Percentiles rank a stretch among this genome's conserved stretches.
Evolutionary conservation across 23 red algal species (phyloP).

Genomic region (Chondrus crispus): DNA sequence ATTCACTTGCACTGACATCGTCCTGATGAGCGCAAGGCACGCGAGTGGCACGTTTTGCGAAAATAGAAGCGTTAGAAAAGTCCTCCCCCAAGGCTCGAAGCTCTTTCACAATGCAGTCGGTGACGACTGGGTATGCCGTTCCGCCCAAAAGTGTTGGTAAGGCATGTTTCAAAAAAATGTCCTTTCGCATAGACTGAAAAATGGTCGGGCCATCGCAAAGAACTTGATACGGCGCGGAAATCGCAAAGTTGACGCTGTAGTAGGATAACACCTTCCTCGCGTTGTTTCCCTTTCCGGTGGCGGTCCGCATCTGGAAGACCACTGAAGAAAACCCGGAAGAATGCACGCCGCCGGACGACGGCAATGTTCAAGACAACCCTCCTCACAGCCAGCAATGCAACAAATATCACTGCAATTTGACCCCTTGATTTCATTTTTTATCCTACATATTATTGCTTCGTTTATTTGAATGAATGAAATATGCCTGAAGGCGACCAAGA

Average conservation of each 20-base stretch:
- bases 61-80: slow-evolving; percentile 36
- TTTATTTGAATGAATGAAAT: too few relatives aligned
- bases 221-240: slow-evolving; percentile 25
- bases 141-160: slow-evolving; percentile 24
- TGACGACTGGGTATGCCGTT: slow-evolving; percentile 30
- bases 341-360: too few relatives aligned
- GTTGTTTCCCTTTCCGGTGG: neutral
- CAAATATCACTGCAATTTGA: too few relatives aligned
- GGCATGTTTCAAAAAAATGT: slow-evolving; percentile 40
- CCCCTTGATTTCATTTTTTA: too few relatives aligned
- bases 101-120: slow-evolving; percentile 39
- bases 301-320: slow-evolving; percentile 8
- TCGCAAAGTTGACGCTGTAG: slow-evolving; percentile 58
- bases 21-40: slow-evolving; percentile 21
- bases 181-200: neutral
- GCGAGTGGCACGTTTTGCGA: slow-evolving; percentile 51
- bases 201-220: slow-evolving; percentile 51
- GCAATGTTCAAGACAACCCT: too few relatives aligned
- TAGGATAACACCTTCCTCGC: slow-evolving; percentile 42
- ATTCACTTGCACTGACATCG: neutral
- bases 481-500: too few relatives aligned
- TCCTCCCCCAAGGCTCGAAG: slow-evolving; percentile 25
- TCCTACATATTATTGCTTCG: too few relatives aligned
- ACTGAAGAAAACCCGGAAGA: too few relatives aligned
- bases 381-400: too few relatives aligned